Evolutionary conservation across 202 grass and related monocot genomes (phyloP), one percentile per base, ranked within the genome.

Genomic region (Cymbopogon flexuosus): DNA sequence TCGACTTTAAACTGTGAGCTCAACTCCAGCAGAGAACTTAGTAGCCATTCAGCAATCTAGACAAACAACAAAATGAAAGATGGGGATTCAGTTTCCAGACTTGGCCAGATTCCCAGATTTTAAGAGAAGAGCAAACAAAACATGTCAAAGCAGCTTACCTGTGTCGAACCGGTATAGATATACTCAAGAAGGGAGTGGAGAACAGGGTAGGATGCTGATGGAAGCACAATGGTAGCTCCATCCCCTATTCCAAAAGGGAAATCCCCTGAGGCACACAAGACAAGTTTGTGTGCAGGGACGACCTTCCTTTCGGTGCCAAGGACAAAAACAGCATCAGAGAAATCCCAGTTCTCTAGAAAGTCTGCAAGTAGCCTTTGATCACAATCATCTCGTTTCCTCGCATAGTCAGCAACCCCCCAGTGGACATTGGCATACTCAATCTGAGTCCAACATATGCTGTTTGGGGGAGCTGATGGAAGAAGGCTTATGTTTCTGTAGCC

Each of bases 401-500:
- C 21, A 79, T 81, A 62, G 11, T 61, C 74, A 10, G 81, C 87
- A 58, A 72, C 84, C 36, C 72, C 85, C 35, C 47, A 61, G 21
- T 90, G 85, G 66, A 46, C 80, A 62, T 67, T 66, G 10, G 81
- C 81, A 23, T 85, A 84, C 70, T 97, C 77, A 77, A 91, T 86
- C 21, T 88, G 89, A 41, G 69, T 93, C 94, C 89, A 90, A 69
- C 86, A 73, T 24, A 76, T 81, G 79, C 85, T 91, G 34, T 91
- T 86, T 65, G 83, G 77, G 49, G 90, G 86, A 84, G 83, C 81
- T 72, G 91, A 89, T 14, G 90, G 90, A 30, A 98, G 75, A 57
- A 98, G 78, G 22, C 54, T 89, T 66, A 98, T 94, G 84, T 98
- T 98, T 72, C 92, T 88, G 63, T 98, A 98, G 3, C 90, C 90